These are phyloP conservation scores for Domatiomyces catenatus DNA, from an alignment of 2,329 filamentous ascomycete genomes.

Conservation along the genomic window DNA sequence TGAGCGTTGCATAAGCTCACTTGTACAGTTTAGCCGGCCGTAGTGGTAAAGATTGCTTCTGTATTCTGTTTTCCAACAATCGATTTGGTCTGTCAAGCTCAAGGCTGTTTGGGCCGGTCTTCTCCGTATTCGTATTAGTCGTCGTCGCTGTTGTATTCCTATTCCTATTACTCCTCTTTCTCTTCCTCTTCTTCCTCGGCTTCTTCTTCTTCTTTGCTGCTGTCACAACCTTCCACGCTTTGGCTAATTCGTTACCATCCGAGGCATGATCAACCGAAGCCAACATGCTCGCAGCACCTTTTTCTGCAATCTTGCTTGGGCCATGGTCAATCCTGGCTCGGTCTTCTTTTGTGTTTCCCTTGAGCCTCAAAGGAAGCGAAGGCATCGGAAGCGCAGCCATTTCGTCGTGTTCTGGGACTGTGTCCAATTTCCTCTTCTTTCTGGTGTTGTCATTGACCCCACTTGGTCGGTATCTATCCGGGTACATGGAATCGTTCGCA, in stretches of 20 bases:
- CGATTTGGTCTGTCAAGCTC: conserved; percentile 1
- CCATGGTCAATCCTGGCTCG: conserved; percentile 3
- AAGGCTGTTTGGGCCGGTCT: background rate
- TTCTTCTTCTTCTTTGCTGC: no score
- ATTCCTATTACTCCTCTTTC: no score
- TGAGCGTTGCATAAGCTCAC: no score
- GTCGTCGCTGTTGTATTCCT: no score
- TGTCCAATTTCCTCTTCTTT: conserved; percentile 5
- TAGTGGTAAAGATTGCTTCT: background rate
- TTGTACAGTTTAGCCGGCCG: background rate
- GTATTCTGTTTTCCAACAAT: background rate
- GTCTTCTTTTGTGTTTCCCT: conserved; percentile 1
- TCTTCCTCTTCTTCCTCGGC: no score
- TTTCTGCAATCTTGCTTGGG: background rate
- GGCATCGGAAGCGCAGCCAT: conserved; percentile 4
- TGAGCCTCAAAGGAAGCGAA: conserved; percentile 5
- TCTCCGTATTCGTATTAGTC: background rate
- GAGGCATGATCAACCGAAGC: background rate
- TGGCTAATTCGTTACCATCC: background rate
- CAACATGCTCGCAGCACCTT: conserved; percentile 3
- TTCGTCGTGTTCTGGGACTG: background rate
- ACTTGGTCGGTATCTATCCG: conserved; percentile 15
- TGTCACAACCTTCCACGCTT: no score
- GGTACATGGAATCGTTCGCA: conserved; percentile 10
- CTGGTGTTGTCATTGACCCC: conserved; percentile 10